These are phyloP conservation scores for Staphylotrichum tortipilum DNA, from an alignment of 495 filamentous ascomycete genomes.

Conservation along the genomic window DNA sequence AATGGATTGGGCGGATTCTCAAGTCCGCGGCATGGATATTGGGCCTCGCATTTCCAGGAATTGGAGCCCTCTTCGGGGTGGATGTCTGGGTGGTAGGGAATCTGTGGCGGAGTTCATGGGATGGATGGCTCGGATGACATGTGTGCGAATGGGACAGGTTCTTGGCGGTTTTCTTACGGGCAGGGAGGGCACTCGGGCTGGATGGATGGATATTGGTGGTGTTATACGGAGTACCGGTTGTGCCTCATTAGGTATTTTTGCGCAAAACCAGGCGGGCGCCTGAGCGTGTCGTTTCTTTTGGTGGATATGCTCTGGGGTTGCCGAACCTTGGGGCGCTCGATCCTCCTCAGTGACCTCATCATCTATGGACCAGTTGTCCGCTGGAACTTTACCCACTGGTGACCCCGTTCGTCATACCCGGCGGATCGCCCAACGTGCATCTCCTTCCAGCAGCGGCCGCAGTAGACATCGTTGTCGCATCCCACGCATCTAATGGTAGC, in stretches of 20 bases:
- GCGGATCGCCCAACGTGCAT: constrained; percentile 54
- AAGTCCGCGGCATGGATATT: not conserved
- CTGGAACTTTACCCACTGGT: constrained; percentile 36
- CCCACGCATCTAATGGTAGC: constrained; percentile 53
- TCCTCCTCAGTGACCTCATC: too few relatives aligned
- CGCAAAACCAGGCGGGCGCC: too few relatives aligned
- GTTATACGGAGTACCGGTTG: too few relatives aligned
- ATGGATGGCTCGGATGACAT: not conserved
- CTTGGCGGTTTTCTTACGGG: too few relatives aligned
- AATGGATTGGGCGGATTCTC: not conserved
- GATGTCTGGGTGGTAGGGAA: not conserved
- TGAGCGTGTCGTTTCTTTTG: not conserved
- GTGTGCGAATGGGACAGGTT: too few relatives aligned
- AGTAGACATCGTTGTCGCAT: constrained; percentile 60
- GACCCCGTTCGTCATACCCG: constrained; percentile 48
- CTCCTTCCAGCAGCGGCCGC: constrained; percentile 57
- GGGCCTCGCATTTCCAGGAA: not conserved
- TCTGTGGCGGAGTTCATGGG: not conserved
- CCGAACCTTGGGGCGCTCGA: too few relatives aligned
- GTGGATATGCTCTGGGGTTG: too few relatives aligned
- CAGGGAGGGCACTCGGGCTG: too few relatives aligned
- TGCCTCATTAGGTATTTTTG: too few relatives aligned
- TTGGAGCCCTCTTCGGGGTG: too few relatives aligned
- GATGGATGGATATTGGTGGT: too few relatives aligned
- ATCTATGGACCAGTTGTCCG: not conserved